Evolutionary conservation across 2,329 filamentous ascomycete genomes (phyloP), one percentile per base, ranked within the genome.

Genomic region (Alternaria postmessia): DNA sequence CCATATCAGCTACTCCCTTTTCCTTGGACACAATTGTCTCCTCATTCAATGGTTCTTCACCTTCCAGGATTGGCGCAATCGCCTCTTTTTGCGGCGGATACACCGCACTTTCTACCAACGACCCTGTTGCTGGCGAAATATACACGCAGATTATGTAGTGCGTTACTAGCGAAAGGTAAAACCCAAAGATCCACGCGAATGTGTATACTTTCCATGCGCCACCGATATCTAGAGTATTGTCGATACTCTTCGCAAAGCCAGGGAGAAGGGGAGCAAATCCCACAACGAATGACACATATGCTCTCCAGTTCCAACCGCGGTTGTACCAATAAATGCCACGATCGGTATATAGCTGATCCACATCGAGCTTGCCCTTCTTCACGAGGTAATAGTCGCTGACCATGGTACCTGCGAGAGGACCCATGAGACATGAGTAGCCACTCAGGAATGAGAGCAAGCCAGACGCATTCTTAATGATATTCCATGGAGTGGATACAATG

Each of bases 121-220:
- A 74, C 20, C 60, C 65, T 16, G 68, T 74, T 7, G 74, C 67
- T 24, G 74, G 71, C n/a, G 78, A 80, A 48, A 81, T 66, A 46
- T 80, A 81, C 4, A 67, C 77, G 64, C 75, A 78, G 61, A 81
- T 75, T 14, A 80, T 54, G 47, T 79, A 81, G 62, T 81, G 79
- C n/a, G 73, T 67, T 30, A 74, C 54, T 24, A 75, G 57, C 7
- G 76, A 73, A 26, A 77, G 62, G 54, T 65, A 71, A 64, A 81
- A 81, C 12, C 79, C 79, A 61, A 80, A 81, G 9, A 80, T 66
- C 77, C 79, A 81, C 3, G 78, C 78, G 57, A 81, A 81, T 24
- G 78, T 76, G 54, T 81, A 81, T 30, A 79, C 75, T 69, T 79
- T 80, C 77, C 78, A 79, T 24, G 75, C 76, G 48, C 77, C 79